Percentiles rank a stretch among this genome's conserved stretches.
phyloP scores from a whole-genome alignment of 202 grass and related monocot genomes.

The Alloteropsis angusta region DNA sequence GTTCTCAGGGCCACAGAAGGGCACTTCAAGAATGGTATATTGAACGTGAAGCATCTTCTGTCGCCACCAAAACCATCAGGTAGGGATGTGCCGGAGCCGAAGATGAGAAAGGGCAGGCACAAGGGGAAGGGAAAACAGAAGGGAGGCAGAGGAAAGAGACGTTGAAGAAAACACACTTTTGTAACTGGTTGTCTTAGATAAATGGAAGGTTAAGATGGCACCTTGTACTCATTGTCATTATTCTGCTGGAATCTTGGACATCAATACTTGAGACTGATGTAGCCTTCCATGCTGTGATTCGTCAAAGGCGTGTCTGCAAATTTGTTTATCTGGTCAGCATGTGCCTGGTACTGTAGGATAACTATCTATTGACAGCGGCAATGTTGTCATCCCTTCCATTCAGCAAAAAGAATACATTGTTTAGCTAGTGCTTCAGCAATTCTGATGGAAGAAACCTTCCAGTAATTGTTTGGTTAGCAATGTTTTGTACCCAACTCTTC shows the following conservation, averaged over 20 bases:
- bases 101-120: constrained; percentile 49
- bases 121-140: constrained; percentile 59
- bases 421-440: not conserved
- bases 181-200: not conserved
- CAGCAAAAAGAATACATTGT: not conserved
- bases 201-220: not conserved
- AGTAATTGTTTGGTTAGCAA: not conserved
- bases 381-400: not conserved
- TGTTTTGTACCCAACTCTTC: not conserved
- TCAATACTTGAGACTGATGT: not conserved
- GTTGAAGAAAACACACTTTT: constrained; percentile 7
- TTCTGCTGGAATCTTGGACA: not conserved
- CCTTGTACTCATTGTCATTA: not conserved
- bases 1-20: constrained; percentile 67
- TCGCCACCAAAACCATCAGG: constrained; percentile 39
- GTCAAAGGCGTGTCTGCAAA: not conserved
- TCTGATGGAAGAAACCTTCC: not conserved
- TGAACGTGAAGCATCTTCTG: constrained; percentile 79
- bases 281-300: not conserved
- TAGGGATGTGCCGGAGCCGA: constrained; percentile 25
- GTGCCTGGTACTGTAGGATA: not conserved
- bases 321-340: not conserved
- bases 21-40: constrained; percentile 80
- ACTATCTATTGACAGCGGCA: not conserved
- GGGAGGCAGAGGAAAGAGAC: constrained; percentile 51